Evolutionary conservation across 345 rosid genomes (phyloP), one percentile per base, ranked within the genome.

Genomic region (Balakata baccata): DNA sequence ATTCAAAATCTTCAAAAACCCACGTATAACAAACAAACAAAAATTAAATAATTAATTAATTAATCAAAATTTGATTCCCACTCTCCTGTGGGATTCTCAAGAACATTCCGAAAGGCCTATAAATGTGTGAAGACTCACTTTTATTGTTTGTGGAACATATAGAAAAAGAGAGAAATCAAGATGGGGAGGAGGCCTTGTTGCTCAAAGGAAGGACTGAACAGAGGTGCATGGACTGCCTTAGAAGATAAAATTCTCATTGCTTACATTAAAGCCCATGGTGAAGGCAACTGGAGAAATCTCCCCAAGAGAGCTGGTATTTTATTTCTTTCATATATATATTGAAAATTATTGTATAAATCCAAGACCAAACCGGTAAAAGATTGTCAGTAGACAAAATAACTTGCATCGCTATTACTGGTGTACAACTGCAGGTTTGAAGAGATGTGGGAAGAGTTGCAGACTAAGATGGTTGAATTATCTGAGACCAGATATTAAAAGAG

Each of bases 151-250:
- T 49, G 51, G 54, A 0, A 56, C 29, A 59, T 34, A 54, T 34
- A 13, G 51, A 50, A 49, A 62, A 52, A 62, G 18, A 20, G 10
- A 13, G 51, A 38, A 39, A 62, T 66, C 59, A 23, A 68, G 23
- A 88, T 88, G 89, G 92, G 92, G 71, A 86, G 89, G 81, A 80
- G 83, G 75, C 92, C 92, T 46, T 88, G 88, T 49, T 86, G 89
- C 86, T 80, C 89, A 62, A 86, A 88, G 73, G 88, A 70, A 59
- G 92, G 88, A 50, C 76, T 86, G 38, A 88, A 83, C 74, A 77
- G 71, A 77, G 92, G 92, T 69, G 87, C 92, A 1, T 88, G 92
- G 92, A 86, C 89, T 59, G 81, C 86, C 70, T 50, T 76, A 16
- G 92, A 88, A 75, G 92, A 88, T 20, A 77, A 85, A 54, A 80